These are phyloP conservation scores for Fusarium albosuccineum DNA, from an alignment of 2,329 filamentous ascomycete genomes.

Conservation along the genomic window DNA sequence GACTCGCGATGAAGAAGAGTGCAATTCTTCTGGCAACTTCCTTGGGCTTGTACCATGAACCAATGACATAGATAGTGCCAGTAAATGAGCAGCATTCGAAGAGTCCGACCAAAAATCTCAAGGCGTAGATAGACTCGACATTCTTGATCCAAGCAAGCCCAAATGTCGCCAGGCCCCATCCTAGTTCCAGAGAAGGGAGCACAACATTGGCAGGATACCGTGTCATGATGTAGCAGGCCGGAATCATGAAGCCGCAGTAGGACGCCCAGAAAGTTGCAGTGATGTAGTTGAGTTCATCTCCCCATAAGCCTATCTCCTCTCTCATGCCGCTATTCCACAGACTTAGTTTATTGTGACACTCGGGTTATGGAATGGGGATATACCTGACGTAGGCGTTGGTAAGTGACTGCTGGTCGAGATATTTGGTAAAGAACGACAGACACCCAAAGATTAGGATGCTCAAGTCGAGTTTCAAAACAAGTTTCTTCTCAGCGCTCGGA, in stretches of 20 bases:
- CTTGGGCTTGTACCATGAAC: slow-evolving; percentile 57
- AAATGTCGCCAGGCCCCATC: slow-evolving; percentile 44
- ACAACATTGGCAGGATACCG: slow-evolving; percentile 44
- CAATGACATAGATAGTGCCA: slow-evolving; percentile 58
- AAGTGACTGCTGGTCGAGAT: slow-evolving; percentile 54
- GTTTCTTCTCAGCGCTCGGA: slow-evolving; percentile 49
- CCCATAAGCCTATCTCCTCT: slow-evolving; percentile 21
- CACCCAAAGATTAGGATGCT: slow-evolving; percentile 55
- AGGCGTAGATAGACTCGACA: slow-evolving; percentile 50
- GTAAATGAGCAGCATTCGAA: slow-evolving; percentile 50
- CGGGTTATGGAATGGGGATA: slow-evolving; percentile 34
- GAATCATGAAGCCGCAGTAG: slow-evolving; percentile 57
- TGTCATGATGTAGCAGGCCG: slow-evolving; percentile 45
- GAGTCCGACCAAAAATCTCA: slow-evolving; percentile 58
- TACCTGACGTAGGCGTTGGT: slow-evolving; percentile 55
- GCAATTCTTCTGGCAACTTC: slow-evolving; percentile 55
- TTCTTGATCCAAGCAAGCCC: slow-evolving; percentile 50
- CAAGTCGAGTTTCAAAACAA: slow-evolving; percentile 54
- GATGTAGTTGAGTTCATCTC: slow-evolving; percentile 28
- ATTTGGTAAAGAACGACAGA: slow-evolving; percentile 56
- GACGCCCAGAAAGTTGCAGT: slow-evolving; percentile 55
- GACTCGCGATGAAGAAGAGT: slow-evolving; percentile 58
- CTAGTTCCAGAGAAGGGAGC: slow-evolving; percentile 51
- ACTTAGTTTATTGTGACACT: slow-evolving; percentile 29
- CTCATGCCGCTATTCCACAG: slow-evolving; percentile 17